Conservation (phyloP, 306 rosid genomes). For the Argentina anserina region DNA sequence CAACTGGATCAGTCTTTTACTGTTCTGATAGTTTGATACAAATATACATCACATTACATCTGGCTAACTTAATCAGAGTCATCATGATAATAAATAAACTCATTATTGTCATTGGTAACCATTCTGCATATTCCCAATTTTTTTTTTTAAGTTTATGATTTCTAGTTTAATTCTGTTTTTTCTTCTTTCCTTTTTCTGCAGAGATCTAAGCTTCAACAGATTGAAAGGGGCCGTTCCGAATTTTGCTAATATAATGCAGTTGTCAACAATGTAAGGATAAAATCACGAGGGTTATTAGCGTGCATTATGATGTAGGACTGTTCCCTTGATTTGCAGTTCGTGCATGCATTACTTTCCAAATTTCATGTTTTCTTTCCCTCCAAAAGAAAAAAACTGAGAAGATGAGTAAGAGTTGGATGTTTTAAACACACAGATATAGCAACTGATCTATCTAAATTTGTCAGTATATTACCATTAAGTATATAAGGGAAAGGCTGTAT, state of each 20-base stretch:
- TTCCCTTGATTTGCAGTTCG: neutral
- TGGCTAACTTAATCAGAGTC: neutral
- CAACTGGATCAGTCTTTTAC: neutral
- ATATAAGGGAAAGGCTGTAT: neutral
- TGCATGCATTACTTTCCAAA: neutral
- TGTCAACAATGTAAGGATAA: conserved; percentile 21
- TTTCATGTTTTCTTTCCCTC: too few relatives aligned
- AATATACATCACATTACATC: neutral
- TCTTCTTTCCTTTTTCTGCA: neutral
- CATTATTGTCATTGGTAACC: neutral
- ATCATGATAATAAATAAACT: neutral
- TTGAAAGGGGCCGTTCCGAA: conserved; percentile 24
- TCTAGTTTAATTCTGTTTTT: neutral
- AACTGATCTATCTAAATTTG: neutral
- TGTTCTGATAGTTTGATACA: neutral
- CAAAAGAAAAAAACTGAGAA: neutral
- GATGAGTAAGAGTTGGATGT: neutral
- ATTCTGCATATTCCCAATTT: neutral
- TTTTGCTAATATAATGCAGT: neutral
- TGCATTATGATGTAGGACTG: neutral
- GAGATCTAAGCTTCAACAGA: conserved; percentile 34
- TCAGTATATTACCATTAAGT: neutral
- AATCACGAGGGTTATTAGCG: neutral
- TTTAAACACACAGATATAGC: neutral
- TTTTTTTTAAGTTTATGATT: neutral